Base-by-base conservation (phyloP, 75 land plant species). In the Picea sitchensis region DNA sequence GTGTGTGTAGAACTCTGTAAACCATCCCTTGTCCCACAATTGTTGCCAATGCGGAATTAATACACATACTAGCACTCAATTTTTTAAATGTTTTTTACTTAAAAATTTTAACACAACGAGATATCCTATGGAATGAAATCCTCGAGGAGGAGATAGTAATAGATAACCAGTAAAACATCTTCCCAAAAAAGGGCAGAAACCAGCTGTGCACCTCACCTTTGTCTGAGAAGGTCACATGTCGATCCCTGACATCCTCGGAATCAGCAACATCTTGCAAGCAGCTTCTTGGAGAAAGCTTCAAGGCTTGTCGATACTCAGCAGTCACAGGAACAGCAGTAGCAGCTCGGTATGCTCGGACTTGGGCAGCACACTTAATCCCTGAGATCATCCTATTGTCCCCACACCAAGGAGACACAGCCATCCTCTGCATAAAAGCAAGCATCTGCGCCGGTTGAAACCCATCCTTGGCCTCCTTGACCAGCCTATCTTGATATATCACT, bases 341-440 rank as follows among this genome's bases (percentile, higher is more conserved):
- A 80, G 65, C 81, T 23, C 93, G 80, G 30, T 80, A 87, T 8
- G 88, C 88, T n/a, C 75, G 54, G 63, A 82, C 82, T 18, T 72
- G 76, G 38, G 88, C 86, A 62, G 59, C 83, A 57, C 44, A 73
- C 61, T 82, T 78, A 9, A 85, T 38, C 32, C 80, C 82, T 23
- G 69, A 78, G 56, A 87, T 18, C 47, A 54, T 76, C 36, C n/a
- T 54, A 4, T 68, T 51, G 20, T 88, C 85, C 59, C 62, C 23
- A 26, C 44, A 58, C 31, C 73, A 15, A n/a, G 95, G 93, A 1
- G 76, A 20, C 69, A 73, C 30, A 13, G 95, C 95, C 81, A 89
- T 61, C 18, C 86, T 76, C 61, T 80, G 77, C 0, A 91, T 36
- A 73, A 89, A 93, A 18, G 80, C 61, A 62, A 93, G 81, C 36